Percentiles rank a stretch among this genome's conserved stretches.
Evolutionary conservation across 768 basidiomycete species (phyloP).

Genomic region (Chalciporus sphaerocephalus): DNA sequence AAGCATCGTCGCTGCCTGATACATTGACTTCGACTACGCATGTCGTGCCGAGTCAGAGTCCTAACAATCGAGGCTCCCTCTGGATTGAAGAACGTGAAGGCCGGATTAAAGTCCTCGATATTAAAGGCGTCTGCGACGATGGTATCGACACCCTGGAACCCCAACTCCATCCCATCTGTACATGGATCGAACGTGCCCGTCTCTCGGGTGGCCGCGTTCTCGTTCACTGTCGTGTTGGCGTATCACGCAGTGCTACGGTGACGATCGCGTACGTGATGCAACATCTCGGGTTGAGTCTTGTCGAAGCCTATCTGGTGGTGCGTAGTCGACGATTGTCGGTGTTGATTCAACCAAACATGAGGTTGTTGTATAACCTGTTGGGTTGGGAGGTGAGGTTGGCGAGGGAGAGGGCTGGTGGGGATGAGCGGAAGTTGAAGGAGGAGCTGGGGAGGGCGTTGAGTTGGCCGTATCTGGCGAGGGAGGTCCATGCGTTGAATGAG

Average conservation of each 20-base stretch:
- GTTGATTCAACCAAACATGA: constrained; percentile 92
- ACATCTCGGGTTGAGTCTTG: constrained; percentile 75
- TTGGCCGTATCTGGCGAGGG: constrained; percentile 82
- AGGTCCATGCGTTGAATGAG: constrained; percentile 82
- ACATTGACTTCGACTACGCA: constrained; percentile 27
- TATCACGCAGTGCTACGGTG: constrained; percentile 89
- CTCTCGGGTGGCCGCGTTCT: constrained; percentile 82
- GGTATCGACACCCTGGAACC: constrained; percentile 93
- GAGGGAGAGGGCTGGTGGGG: constrained; percentile 57
- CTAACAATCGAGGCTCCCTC: constrained; percentile 62
- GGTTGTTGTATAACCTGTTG: constrained; percentile 89
- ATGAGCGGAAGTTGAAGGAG: constrained; percentile 45
- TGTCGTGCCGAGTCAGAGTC: constrained; percentile 42
- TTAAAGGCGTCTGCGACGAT: constrained; percentile 91
- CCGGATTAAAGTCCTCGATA: constrained; percentile 85
- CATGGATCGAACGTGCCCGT: constrained; percentile 89
- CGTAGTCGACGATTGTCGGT: constrained; percentile 86
- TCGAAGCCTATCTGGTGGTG: constrained; percentile 91
- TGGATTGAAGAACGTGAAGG: constrained; percentile 89
- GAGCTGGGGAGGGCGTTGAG: constrained; percentile 67
- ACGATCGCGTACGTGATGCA: constrained; percentile 99
- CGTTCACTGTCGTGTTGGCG: constrained; percentile 99
- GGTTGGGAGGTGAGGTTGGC: constrained; percentile 95
- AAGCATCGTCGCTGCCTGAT: not conserved
- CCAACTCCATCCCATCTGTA: constrained; percentile 81